A percentile compares a stretch with the other conserved stretches of the same genome.
These are phyloP conservation scores for Arabis hirsuta DNA, from an alignment of 345 rosid genomes.

Conservation along the genomic window DNA sequence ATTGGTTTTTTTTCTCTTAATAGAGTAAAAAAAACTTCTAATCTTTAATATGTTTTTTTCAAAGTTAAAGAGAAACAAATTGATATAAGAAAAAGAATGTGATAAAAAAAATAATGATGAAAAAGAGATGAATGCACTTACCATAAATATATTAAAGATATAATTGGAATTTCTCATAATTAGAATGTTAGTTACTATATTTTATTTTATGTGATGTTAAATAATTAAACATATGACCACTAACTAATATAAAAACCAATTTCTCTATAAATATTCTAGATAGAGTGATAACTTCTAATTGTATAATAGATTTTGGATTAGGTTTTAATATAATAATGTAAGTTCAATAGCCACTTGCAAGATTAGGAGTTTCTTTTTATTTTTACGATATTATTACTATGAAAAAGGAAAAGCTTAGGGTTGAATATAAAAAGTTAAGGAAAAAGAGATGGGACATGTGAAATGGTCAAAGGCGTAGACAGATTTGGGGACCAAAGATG, in stretches of 20 bases:
- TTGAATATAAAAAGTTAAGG: constrained; percentile 18
- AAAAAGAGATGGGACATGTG: constrained; percentile 27
- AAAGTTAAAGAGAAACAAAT: too few relatives aligned
- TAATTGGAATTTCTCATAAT: background rate
- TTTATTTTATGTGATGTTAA: background rate
- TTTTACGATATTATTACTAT: background rate
- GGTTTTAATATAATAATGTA: background rate
- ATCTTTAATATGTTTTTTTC: too few relatives aligned
- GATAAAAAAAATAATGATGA: too few relatives aligned
- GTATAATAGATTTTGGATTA: background rate
- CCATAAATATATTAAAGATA: too few relatives aligned
- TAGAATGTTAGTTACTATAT: background rate
- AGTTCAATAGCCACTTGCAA: constrained; percentile 12
- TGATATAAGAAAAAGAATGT: too few relatives aligned
- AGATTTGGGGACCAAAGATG: constrained; percentile 35
- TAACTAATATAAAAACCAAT: too few relatives aligned
- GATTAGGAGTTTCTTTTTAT: background rate
- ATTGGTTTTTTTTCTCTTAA: too few relatives aligned
- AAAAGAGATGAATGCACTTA: too few relatives aligned
- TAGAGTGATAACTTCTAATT: too few relatives aligned
- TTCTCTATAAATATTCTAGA: background rate
- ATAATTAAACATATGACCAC: too few relatives aligned
- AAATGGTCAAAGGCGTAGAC: constrained; percentile 32
- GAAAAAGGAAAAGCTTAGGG: constrained; percentile 1
- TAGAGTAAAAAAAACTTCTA: too few relatives aligned